phyloP scores from a whole-genome alignment of 2,329 filamentous ascomycete species.

The Aspergillus oerlinghausenensis region DNA sequence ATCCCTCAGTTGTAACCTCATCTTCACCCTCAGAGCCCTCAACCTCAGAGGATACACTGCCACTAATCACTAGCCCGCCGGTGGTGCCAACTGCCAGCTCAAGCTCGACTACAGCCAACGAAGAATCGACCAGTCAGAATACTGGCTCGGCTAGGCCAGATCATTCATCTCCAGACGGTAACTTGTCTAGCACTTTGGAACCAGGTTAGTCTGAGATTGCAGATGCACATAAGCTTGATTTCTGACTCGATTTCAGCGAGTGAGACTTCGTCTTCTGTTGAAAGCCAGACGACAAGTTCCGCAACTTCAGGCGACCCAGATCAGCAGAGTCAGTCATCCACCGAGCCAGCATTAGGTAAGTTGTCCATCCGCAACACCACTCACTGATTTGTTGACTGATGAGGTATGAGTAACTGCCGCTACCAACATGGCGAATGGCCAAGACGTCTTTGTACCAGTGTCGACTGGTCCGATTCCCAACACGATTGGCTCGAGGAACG shows the following conservation, averaged over 20 bases:
- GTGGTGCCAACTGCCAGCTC: neutral
- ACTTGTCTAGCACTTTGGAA: neutral
- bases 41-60: neutral
- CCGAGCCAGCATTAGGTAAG: neutral
- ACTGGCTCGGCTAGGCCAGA: neutral
- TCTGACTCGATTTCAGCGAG: neutral
- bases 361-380: neutral
- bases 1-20: neutral
- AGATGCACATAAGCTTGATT: neutral
- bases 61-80: neutral
- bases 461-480: slow-evolving; percentile 34
- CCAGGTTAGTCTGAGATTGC: neutral
- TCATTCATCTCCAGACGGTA: neutral
- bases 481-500: slow-evolving; percentile 35
- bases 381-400: neutral
- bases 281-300: neutral
- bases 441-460: slow-evolving; percentile 42
- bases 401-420: neutral
- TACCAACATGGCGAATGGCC: slow-evolving; percentile 25
- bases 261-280: neutral
- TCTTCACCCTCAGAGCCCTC: neutral
- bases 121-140: neutral
- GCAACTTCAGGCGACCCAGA: neutral
- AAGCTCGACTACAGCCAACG: neutral
- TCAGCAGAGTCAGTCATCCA: neutral